A percentile compares a stretch with the other conserved stretches of the same genome.
phyloP scores from a whole-genome alignment of 78 protist genomes.

The Isochrysis galbana region DNA sequence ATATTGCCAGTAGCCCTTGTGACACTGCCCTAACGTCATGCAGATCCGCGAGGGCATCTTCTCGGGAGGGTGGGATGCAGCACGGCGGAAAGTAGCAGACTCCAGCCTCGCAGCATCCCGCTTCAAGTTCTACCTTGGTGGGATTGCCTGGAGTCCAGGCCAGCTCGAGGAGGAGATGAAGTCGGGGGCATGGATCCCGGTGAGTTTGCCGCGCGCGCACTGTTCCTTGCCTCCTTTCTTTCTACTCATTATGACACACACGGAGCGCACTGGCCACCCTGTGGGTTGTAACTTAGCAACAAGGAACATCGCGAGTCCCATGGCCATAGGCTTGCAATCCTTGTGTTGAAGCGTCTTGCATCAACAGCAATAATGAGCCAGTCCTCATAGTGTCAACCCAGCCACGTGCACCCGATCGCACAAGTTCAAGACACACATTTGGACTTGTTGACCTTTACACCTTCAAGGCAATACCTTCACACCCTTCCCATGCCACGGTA shows the following conservation, averaged over 20 bases:
- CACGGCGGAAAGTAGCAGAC: not conserved
- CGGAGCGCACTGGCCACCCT: not conserved
- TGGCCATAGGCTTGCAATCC: no score
- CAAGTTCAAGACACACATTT: no score
- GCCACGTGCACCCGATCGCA: no score
- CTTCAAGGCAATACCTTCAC: no score
- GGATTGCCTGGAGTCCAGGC: not conserved
- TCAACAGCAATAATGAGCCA: no score
- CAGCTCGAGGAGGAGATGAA: not conserved
- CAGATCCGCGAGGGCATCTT: not conserved
- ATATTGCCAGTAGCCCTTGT: not conserved
- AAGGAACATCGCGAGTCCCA: no score
- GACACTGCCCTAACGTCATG: not conserved
- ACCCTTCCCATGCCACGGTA: no score
- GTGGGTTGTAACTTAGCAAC: no score
- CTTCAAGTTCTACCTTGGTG: slow-evolving; percentile 17
- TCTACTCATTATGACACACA: not conserved
- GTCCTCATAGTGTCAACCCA: no score
- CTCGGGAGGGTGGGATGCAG: not conserved
- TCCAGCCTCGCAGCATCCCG: not conserved
- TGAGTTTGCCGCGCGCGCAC: not conserved
- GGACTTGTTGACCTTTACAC: no score
- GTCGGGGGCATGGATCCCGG: not conserved
- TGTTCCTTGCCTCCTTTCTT: not conserved
- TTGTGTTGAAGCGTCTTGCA: no score